Conservation (phyloP, 2,329 filamentous ascomycete species). For the Penicillium frequentans region DNA sequence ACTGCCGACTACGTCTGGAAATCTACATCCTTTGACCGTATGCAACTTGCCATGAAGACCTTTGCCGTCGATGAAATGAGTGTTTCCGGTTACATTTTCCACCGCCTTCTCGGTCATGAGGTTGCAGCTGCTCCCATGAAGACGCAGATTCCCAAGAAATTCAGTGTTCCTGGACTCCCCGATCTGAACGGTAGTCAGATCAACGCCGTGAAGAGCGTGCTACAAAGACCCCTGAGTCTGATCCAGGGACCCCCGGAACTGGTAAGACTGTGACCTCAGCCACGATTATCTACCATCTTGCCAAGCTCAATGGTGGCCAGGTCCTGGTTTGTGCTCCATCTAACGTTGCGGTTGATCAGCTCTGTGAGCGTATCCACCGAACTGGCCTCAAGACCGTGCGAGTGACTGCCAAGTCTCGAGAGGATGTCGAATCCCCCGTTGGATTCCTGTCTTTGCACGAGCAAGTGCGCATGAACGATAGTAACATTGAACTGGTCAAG, state of each 20-base stretch:
- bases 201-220: constrained; percentile 89
- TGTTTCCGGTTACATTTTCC: constrained; percentile 97
- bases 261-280: constrained; percentile 98
- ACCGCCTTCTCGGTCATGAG: constrained; percentile 91
- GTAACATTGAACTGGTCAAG: constrained; percentile 89
- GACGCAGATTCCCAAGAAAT: constrained; percentile 92
- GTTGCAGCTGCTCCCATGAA: constrained; percentile 95
- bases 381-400: constrained; percentile 96
- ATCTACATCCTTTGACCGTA: constrained; percentile 96
- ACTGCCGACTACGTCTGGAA: constrained; percentile 99
- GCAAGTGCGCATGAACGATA: constrained; percentile 96
- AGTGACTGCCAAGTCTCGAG: constrained; percentile 96
- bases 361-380: constrained; percentile 93
- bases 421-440: constrained; percentile 98
- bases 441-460: constrained; percentile 93
- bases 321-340: constrained; percentile 96
- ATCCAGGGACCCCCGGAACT: constrained; percentile 97
- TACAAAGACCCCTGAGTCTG: constrained; percentile 89
- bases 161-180: constrained; percentile 88
- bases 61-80: constrained; percentile 98
- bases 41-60: constrained; percentile 99
- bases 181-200: constrained; percentile 96
- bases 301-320: constrained; percentile 91
- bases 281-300: constrained; percentile 96
- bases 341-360: constrained; percentile 96